phyloP scores from a whole-genome alignment of 345 rosid genomes.

The Eucalyptus sp. region DNA sequence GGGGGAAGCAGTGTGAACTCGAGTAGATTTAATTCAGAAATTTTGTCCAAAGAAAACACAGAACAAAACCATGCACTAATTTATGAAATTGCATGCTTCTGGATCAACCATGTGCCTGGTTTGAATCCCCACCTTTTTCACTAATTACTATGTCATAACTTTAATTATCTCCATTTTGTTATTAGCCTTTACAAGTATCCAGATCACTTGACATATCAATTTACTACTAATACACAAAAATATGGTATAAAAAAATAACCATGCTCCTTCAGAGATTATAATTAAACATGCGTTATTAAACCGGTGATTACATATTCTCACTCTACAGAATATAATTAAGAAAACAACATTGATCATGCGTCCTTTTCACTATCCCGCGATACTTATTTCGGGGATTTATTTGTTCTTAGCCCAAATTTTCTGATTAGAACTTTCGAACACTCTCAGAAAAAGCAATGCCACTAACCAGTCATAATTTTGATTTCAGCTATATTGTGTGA shows the following conservation, averaged over 20 bases:
- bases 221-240: background rate
- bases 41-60: background rate
- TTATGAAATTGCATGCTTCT: background rate
- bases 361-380: background rate
- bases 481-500: background rate
- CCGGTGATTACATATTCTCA: background rate
- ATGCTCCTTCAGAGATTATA: background rate
- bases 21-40: background rate
- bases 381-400: background rate
- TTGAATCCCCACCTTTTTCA: background rate
- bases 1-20: background rate
- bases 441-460: background rate
- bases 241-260: background rate
- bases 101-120: background rate
- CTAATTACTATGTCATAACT: background rate
- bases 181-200: background rate
- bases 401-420: background rate
- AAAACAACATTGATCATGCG: background rate
- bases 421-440: background rate
- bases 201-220: background rate
- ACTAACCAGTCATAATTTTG: background rate
- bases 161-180: background rate
- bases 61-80: background rate
- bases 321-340: rapidly evolving
- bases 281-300: background rate